Percentiles rank a stretch among this genome's conserved stretches.
Conservation (phyloP, 305 asterid species). For the Fraxinus albicans region DNA sequence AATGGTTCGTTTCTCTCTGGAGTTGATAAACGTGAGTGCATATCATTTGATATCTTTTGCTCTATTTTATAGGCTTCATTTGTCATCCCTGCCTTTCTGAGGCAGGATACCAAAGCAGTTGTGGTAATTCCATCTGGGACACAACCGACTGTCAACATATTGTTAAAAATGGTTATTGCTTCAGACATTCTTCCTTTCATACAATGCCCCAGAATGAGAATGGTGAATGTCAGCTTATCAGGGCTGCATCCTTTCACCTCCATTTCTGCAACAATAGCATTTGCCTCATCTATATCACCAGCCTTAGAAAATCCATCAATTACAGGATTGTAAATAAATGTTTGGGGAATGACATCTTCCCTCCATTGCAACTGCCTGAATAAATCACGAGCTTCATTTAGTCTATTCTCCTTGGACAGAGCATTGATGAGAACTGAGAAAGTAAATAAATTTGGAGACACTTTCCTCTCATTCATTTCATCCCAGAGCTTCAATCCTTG, state of each 20-base stretch:
- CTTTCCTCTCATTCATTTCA: slow-evolving; percentile 59
- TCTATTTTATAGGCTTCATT: slow-evolving; percentile 68
- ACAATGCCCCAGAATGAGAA: slow-evolving; percentile 84
- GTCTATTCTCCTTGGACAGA: slow-evolving; percentile 68
- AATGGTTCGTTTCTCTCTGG: slow-evolving; percentile 29
- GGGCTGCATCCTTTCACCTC: slow-evolving; percentile 69
- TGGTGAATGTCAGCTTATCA: slow-evolving; percentile 83
- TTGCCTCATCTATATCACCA: slow-evolving; percentile 75
- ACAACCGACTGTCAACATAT: slow-evolving; percentile 73
- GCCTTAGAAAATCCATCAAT: slow-evolving; percentile 84
- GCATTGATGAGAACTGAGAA: slow-evolving; percentile 67
- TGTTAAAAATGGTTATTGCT: slow-evolving; percentile 58
- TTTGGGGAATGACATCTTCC: slow-evolving; percentile 58
- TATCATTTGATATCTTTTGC: slow-evolving; percentile 32
- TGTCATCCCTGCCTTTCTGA: slow-evolving; percentile 85
- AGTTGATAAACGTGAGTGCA: slow-evolving; percentile 32
- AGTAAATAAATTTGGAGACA: slow-evolving; percentile 63
- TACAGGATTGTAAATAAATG: slow-evolving; percentile 81
- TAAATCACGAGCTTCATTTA: slow-evolving; percentile 69
- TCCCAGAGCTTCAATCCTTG: slow-evolving; percentile 59
- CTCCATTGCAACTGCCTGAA: slow-evolving; percentile 53
- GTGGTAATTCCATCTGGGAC: slow-evolving; percentile 62
- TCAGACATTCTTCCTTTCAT: slow-evolving; percentile 92
- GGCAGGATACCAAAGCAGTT: slow-evolving; percentile 57
- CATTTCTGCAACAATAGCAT: slow-evolving; percentile 66